A percentile compares a stretch with the other conserved stretches of the same genome.
Evolutionary conservation across 2,329 filamentous ascomycete species (phyloP).

Genomic region (Nothophaeocryptopus gaeumannii): DNA sequence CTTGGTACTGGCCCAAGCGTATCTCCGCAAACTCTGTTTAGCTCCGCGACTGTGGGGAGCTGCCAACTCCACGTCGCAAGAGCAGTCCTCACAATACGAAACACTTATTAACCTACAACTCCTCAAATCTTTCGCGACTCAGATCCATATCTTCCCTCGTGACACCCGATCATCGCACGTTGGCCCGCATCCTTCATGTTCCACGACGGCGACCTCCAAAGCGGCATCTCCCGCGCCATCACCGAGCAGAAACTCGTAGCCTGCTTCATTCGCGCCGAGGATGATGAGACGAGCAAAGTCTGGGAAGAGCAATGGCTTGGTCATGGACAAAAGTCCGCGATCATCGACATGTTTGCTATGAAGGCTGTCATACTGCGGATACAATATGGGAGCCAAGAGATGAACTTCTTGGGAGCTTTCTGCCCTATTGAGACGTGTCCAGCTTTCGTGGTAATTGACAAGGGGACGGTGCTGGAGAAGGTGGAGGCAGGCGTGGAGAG

Average conservation of each 20-base stretch:
- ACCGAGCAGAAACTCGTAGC: constrained; percentile 73
- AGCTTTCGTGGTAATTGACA: constrained; percentile 70
- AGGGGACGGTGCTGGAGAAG: constrained; percentile 75
- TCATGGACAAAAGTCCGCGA: constrained; percentile 1
- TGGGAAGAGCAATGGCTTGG: constrained; percentile 37
- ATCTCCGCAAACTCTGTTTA: no score
- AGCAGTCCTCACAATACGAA: no score
- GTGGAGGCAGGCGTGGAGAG: constrained; percentile 63
- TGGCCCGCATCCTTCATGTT: constrained; percentile 59
- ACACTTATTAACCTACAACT: no score
- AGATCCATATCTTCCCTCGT: no score
- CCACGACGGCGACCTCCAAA: constrained; percentile 74
- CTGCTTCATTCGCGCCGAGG: constrained; percentile 75
- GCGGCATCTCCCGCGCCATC: constrained; percentile 74
- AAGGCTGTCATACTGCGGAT: constrained; percentile 70
- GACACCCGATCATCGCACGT: no score
- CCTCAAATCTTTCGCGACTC: no score
- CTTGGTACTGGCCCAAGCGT: no score
- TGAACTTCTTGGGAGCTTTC: constrained; percentile 75
- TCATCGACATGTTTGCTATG: constrained; percentile 51
- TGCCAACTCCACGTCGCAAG: no score
- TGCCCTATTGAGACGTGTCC: constrained; percentile 78
- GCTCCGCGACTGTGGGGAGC: no score
- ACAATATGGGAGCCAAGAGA: constrained; percentile 71
- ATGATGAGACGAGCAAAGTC: constrained; percentile 61